Evolutionary conservation across 306 rosid genomes (phyloP).

Genomic region (Parietaria judaica): DNA sequence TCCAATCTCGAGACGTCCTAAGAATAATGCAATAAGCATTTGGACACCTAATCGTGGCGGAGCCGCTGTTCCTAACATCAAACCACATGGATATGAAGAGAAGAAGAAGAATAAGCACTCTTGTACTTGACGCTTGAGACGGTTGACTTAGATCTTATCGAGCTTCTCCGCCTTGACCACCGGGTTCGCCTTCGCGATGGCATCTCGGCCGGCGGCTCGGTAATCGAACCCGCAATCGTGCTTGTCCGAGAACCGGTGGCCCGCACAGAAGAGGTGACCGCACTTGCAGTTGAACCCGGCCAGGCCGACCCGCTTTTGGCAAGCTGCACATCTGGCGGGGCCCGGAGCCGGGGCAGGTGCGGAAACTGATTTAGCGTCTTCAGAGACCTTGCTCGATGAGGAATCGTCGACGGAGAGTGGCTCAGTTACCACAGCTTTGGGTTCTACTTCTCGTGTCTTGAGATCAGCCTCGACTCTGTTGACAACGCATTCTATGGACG

Average conservation of each 20-base stretch:
- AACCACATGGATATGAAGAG: slow-evolving; percentile 28
- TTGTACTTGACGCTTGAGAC: slow-evolving; percentile 24
- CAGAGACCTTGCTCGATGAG: slow-evolving; percentile 30
- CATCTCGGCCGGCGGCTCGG: slow-evolving; percentile 44
- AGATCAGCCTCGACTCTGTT: slow-evolving; percentile 31
- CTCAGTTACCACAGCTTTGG: slow-evolving; percentile 20
- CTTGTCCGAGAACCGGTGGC: slow-evolving; percentile 66
- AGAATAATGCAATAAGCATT: slow-evolving; percentile 24
- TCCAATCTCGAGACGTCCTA: slow-evolving; percentile 33
- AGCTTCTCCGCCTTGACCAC: slow-evolving; percentile 68
- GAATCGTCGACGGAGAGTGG: slow-evolving; percentile 20
- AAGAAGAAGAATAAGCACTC: slow-evolving; percentile 8
- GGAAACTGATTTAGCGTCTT: slow-evolving; percentile 27
- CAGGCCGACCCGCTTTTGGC: slow-evolving; percentile 63
- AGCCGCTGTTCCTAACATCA: slow-evolving; percentile 23
- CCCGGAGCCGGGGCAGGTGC: slow-evolving; percentile 37
- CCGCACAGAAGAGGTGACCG: slow-evolving; percentile 50
- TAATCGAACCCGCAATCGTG: slow-evolving; percentile 60
- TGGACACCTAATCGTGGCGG: slow-evolving; percentile 37
- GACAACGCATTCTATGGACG: slow-evolving; percentile 60
- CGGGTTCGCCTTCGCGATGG: slow-evolving; percentile 77
- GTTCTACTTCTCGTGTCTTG: slow-evolving; percentile 30
- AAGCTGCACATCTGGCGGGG: slow-evolving; percentile 52
- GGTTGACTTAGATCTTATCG: slow-evolving; percentile 52
- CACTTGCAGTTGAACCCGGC: slow-evolving; percentile 78